These are phyloP conservation scores for Haplosporangium gracile DNA, from an alignment of 192 early-diverging fungal genomes.

Conservation along the genomic window DNA sequence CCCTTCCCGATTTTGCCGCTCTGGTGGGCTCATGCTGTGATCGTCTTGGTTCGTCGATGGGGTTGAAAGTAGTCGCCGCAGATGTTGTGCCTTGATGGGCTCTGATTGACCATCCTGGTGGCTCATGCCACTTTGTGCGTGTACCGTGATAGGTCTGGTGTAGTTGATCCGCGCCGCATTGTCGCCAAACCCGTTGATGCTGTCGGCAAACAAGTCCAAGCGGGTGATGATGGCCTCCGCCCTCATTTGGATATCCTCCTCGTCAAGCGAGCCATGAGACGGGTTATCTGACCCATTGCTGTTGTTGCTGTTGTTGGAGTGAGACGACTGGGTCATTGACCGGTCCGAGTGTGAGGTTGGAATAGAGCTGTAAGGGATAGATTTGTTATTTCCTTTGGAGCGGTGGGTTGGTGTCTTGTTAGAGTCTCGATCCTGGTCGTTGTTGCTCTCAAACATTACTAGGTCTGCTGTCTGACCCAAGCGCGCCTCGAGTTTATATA, in stretches of 20 bases:
- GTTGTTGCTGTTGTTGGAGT: constrained; percentile 1
- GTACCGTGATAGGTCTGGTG: not conserved
- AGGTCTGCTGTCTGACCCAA: not conserved
- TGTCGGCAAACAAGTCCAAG: constrained; percentile 35
- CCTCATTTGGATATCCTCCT: not conserved
- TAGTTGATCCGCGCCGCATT: constrained; percentile 26
- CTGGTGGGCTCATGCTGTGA: constrained; percentile 15
- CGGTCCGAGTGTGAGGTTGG: constrained; percentile 7
- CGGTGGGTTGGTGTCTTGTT: constrained; percentile 7
- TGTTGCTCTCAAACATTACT: not conserved
- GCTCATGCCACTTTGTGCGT: not conserved
- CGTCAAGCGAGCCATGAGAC: constrained; percentile 10
- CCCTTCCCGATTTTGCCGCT: constrained; percentile 8
- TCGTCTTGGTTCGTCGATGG: constrained; percentile 27
- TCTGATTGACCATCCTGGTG: not conserved
- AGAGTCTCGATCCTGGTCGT: not conserved
- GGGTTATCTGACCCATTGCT: not conserved
- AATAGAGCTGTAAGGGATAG: not conserved
- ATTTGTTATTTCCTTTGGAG: constrained; percentile 4
- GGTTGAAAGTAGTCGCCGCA: constrained; percentile 29
- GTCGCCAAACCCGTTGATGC: constrained; percentile 37
- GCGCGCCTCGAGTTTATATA: not conserved
- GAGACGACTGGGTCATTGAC: constrained; percentile 8
- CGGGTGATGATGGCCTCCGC: constrained; percentile 18
- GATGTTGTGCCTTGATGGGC: constrained; percentile 20